Conservation (phyloP, 2,329 filamentous ascomycete species). For the Cercospora zeina region DNA sequence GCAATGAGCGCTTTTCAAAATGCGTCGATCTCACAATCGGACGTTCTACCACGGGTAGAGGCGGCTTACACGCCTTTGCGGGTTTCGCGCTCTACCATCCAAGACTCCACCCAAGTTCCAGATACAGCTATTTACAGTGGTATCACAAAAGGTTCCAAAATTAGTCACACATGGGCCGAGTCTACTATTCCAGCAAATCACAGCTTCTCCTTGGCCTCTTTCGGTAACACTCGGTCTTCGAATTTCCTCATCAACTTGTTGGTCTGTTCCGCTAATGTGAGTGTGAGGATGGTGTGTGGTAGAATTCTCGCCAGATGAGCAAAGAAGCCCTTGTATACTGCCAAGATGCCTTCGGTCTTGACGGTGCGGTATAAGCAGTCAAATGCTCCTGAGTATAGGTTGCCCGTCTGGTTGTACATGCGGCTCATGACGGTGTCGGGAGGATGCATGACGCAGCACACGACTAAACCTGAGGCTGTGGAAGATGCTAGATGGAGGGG, state of each 20-base stretch:
- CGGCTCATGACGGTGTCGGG: conserved; percentile 99
- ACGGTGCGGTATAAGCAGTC: conserved; percentile 92
- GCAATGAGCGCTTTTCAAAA: neutral
- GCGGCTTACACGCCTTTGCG: neutral
- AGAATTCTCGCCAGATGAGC: conserved; percentile 92
- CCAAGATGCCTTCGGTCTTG: conserved; percentile 83
- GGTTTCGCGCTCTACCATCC: neutral
- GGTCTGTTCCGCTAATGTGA: conserved; percentile 93
- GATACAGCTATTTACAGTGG: conserved; percentile 15
- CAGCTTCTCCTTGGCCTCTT: conserved; percentile 34
- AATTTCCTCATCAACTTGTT: conserved; percentile 85
- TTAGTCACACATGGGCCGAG: neutral
- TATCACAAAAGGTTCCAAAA: conserved; percentile 12
- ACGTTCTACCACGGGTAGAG: neutral
- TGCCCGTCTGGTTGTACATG: conserved; percentile 98
- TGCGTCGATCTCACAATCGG: neutral
- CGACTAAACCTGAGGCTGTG: conserved; percentile 87
- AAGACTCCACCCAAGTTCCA: neutral
- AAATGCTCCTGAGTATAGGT: conserved; percentile 89
- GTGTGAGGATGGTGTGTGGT: conserved; percentile 79
- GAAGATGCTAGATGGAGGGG: conserved; percentile 86
- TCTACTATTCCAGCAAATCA: conserved; percentile 3
- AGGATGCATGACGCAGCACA: conserved; percentile 97
- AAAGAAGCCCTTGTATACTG: conserved; percentile 97
- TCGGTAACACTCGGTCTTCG: conserved; percentile 58